Base-by-base conservation (phyloP, 2,329 filamentous ascomycete species). In the Chalara sp. region DNA sequence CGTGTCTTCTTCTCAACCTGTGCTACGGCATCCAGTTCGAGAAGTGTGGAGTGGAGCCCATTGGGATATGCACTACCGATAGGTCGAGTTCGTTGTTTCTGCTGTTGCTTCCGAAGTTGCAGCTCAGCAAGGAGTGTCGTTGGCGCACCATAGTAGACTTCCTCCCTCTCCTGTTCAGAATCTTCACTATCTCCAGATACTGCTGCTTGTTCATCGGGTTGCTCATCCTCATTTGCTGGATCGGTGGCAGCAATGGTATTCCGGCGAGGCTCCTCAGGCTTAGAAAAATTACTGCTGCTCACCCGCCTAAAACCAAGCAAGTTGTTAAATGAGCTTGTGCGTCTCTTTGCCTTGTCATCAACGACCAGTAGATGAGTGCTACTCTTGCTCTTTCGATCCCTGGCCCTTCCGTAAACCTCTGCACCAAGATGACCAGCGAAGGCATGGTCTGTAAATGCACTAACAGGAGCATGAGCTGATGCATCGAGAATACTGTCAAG, bases 101-200 rank as follows among this genome's bases (percentile, higher is more conserved):
- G 85, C 60, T 96, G 87, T 53, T 88, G 84, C 66, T 99, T 97
- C 47, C 93, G 86, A 56, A 95, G 72, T 65, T 96, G 89, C 6
- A 99, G 74, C 66, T 99, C 93, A 0, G 93, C 93, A 29, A 99
- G 79, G 0, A 99, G 76, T 0, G 93, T 99, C 1, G 90, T 95
- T 1, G 93, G 93, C 4, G 84, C 79, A 1, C 87, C 89, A 48
- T 83, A 76, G 56, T 81, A 85, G 1, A 74, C 62, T 2, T 76
- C 73, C 39, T 72, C 73, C 12, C 67, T 70, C 6, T 74, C 72
- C 1, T 72, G 54, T 10, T 52, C 55, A 30, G 51, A 52, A 3
- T 52, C 49, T 6, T 43, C 45, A 30, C 50, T 37, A 41, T 49
- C 51, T 37, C 47, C 59, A 40, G 44, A 49, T 29, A 54, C 49